These are phyloP conservation scores for Boletus eberwhitei DNA, from an alignment of 768 basidiomycete genomes.

Conservation along the genomic window DNA sequence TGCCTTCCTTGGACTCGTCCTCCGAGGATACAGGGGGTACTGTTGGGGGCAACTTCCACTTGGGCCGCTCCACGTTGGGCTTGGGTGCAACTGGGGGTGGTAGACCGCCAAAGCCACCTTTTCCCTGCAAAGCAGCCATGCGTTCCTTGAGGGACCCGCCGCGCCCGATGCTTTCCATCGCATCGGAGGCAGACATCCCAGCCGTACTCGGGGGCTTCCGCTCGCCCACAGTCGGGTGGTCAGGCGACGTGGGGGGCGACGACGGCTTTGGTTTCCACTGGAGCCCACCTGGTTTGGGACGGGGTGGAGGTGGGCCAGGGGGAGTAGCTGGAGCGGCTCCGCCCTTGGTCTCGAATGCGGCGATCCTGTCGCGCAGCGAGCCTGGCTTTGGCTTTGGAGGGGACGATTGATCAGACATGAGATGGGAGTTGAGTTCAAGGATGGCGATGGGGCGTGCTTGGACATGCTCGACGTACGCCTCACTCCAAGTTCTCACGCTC, in stretches of 20 bases:
- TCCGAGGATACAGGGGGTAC: slow-evolving; percentile 37
- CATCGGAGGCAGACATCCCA: slow-evolving; percentile 82
- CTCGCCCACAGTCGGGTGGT: slow-evolving; percentile 13
- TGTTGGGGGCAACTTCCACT: slow-evolving; percentile 81
- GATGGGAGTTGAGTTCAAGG: slow-evolving; percentile 18
- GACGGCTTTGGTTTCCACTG: slow-evolving; percentile 70
- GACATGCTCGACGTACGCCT: slow-evolving; percentile 13
- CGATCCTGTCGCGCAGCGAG: slow-evolving; percentile 84
- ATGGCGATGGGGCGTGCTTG: slow-evolving; percentile 16
- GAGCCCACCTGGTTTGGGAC: slow-evolving; percentile 60
- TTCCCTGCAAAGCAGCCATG: slow-evolving; percentile 91
- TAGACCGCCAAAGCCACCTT: slow-evolving; percentile 67
- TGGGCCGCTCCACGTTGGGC: slow-evolving; percentile 63
- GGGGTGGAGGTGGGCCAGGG: slow-evolving; percentile 31
- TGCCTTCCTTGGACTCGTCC: slow-evolving; percentile 40
- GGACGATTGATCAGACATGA: slow-evolving; percentile 59
- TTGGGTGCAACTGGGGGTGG: slow-evolving; percentile 47
- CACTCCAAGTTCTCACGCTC: slow-evolving; percentile 22
- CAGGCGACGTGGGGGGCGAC: slow-evolving; percentile 39
- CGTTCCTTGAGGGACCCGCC: slow-evolving; percentile 85
- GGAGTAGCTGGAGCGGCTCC: slow-evolving; percentile 24
- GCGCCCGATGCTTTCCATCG: slow-evolving; percentile 79
- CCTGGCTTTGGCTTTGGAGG: slow-evolving; percentile 66
- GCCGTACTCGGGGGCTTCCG: slow-evolving; percentile 27
- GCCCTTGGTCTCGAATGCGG: slow-evolving; percentile 71